Evolutionary conservation across 169 alveolate species (phyloP).

Genomic region (Cyclospora cayetanensis): DNA sequence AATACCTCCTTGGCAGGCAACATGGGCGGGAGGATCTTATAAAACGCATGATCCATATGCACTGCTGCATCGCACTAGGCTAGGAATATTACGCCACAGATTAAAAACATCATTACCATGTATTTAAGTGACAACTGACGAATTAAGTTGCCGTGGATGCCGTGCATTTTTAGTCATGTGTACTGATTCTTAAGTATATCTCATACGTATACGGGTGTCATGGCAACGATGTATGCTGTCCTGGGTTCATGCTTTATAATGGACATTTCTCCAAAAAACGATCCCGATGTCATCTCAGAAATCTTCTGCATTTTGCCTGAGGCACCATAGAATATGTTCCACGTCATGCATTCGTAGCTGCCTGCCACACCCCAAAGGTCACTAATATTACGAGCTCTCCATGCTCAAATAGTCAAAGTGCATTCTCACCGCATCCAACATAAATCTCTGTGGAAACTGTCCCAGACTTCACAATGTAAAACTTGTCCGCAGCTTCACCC

Average conservation of each 20-base stretch:
- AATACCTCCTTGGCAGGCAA: too few relatives aligned
- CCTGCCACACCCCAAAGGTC: too few relatives aligned
- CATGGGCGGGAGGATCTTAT: too few relatives aligned
- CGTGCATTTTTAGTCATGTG: background rate
- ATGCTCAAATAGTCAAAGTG: too few relatives aligned
- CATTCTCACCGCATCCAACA: conserved; percentile 74
- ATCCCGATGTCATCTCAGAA: conserved; percentile 70
- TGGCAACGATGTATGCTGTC: conserved; percentile 78
- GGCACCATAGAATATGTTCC: background rate
- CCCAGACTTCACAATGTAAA: conserved; percentile 81
- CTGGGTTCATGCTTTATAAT: conserved; percentile 75
- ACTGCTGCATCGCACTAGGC: too few relatives aligned
- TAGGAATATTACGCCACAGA: too few relatives aligned
- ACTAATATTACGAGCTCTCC: too few relatives aligned
- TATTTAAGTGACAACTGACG: background rate
- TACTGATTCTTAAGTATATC: background rate
- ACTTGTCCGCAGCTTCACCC: conserved; percentile 82
- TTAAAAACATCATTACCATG: background rate
- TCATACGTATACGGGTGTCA: conserved; percentile 81
- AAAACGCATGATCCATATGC: too few relatives aligned
- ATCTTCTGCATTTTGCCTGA: conserved; percentile 62
- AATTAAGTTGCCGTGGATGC: background rate
- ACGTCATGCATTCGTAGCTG: too few relatives aligned
- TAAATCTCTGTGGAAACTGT: conserved; percentile 80
- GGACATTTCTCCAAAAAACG: conserved; percentile 81